A percentile compares a stretch with the other conserved stretches of the same genome.
Conservation (phyloP, 768 basidiomycete genomes). For the Rhodocollybia butyracea region DNA sequence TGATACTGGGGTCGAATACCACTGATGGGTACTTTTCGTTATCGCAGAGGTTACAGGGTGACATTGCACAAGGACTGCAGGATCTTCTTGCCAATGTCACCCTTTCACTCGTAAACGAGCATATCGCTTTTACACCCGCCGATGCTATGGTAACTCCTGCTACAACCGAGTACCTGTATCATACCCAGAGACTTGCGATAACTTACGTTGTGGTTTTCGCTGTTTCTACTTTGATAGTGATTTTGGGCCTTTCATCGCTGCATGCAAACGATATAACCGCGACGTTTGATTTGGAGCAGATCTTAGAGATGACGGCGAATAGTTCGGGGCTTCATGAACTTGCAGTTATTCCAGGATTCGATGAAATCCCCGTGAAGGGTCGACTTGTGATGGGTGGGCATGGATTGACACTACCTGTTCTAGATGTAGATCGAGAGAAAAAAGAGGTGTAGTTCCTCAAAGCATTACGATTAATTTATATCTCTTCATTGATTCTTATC, state of each 20-base stretch:
- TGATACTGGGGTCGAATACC: neutral
- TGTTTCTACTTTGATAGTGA: neutral
- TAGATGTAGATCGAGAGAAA: neutral
- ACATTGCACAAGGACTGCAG: neutral
- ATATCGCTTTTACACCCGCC: neutral
- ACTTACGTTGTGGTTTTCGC: neutral
- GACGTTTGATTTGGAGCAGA: neutral
- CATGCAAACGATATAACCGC: neutral
- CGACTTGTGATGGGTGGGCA: neutral
- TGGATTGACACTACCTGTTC: neutral
- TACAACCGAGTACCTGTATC: neutral
- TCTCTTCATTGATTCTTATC: too few species aligned
- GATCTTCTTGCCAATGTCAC: neutral
- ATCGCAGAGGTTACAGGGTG: neutral
- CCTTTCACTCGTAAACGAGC: neutral
- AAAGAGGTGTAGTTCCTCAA: neutral
- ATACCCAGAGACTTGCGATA: neutral
- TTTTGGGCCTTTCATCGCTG: neutral
- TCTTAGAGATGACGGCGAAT: neutral
- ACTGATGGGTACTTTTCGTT: neutral
- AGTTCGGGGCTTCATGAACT: neutral
- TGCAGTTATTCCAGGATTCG: neutral
- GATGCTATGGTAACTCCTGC: neutral
- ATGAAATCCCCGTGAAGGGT: neutral
- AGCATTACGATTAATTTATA: too few species aligned